Conservation (phyloP, 345 rosid species). For the Gossypium australe region DNA sequence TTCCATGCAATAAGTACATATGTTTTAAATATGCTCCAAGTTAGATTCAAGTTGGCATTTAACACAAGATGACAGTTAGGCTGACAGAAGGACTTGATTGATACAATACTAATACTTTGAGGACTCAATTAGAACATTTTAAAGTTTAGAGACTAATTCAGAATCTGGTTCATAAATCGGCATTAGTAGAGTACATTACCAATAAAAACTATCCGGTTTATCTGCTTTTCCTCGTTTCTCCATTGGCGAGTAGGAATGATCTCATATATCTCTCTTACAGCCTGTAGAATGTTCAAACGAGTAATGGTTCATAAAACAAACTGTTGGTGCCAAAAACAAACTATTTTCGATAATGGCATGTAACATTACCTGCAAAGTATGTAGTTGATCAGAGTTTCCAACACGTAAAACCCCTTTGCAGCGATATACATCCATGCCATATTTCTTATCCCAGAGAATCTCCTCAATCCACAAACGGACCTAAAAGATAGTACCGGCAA, state of each 20-base stretch:
- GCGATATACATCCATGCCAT: constrained; percentile 76
- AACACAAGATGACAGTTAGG: too few species aligned
- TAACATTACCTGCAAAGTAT: constrained; percentile 73
- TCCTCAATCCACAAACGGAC: constrained; percentile 85
- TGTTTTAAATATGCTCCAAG: too few species aligned
- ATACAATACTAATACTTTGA: too few species aligned
- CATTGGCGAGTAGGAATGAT: constrained; percentile 77
- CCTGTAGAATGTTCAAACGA: constrained; percentile 39
- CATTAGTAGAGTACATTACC: constrained; percentile 38
- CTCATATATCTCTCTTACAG: constrained; percentile 91
- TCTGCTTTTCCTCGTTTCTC: constrained; percentile 48
- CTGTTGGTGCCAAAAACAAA: background rate
- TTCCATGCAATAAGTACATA: too few species aligned
- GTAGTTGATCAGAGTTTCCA: constrained; percentile 62
- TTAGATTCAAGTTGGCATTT: too few species aligned
- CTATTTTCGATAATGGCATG: constrained; percentile 1
- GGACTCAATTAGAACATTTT: too few species aligned
- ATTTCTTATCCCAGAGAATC: constrained; percentile 84
- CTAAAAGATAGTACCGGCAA: constrained; percentile 27
- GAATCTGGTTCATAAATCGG: too few species aligned
- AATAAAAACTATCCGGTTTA: constrained; percentile 75
- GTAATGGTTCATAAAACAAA: constrained; percentile 5
- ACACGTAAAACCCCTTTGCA: constrained; percentile 82
- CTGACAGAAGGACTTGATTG: too few species aligned
- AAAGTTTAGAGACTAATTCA: too few species aligned